These are phyloP conservation scores for Periconia macrospinosa DNA, from an alignment of 2,329 filamentous ascomycete species.

Conservation along the genomic window DNA sequence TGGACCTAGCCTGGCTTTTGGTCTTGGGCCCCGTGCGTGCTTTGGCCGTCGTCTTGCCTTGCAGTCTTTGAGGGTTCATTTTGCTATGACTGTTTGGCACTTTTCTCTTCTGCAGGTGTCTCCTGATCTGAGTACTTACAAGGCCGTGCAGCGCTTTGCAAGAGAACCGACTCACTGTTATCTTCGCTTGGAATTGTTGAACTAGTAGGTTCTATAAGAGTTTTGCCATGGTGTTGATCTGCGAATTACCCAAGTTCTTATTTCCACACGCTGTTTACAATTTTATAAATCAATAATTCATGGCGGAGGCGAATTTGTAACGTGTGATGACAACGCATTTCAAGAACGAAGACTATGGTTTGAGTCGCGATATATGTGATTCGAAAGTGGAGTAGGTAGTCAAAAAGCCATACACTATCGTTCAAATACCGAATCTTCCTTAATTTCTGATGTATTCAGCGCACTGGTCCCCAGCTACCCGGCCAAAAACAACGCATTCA, in stretches of 20 bases:
- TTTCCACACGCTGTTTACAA: no score
- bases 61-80: conserved; percentile 10
- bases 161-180: not conserved
- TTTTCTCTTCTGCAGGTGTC: conserved; percentile 6
- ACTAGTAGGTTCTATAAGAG: no score
- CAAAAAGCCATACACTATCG: no score
- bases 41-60: conserved; percentile 10
- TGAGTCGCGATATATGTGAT: no score
- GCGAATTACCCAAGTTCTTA: no score
- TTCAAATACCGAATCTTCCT: not conserved
- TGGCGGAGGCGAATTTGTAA: no score
- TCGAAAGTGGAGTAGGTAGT: no score
- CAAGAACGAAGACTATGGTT: no score
- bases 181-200: not conserved
- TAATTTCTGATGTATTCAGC: conserved; percentile 10
- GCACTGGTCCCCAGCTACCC: conserved; percentile 53
- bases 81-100: conserved; percentile 8
- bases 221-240: no score
- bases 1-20: conserved; percentile 7
- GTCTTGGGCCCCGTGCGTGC: conserved; percentile 9
- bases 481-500: conserved; percentile 66
- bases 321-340: no score
- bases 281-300: no score
- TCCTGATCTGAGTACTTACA: not conserved
- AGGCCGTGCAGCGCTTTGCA: not conserved